These are phyloP conservation scores for Suhomyces faveliae DNA, from an alignment of 805 yeast species.

Conservation along the genomic window DNA sequence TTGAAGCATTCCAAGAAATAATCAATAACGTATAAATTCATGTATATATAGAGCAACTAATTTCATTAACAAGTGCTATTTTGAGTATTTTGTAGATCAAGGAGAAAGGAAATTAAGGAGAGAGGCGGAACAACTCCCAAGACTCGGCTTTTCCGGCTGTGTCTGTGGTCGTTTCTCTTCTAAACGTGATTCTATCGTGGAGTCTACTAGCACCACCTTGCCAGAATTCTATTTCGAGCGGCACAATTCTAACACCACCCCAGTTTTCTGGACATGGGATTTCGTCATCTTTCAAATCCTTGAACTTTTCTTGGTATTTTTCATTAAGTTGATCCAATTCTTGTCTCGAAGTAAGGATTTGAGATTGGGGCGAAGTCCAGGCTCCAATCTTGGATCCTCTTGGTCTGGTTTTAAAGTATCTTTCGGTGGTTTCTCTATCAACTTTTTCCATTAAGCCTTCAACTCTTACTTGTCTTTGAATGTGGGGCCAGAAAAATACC, in stretches of 20 bases:
- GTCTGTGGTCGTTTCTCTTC: conserved; percentile 47
- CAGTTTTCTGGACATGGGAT: conserved; percentile 91
- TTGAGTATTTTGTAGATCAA: conserved; percentile 15
- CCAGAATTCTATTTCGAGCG: conserved; percentile 94
- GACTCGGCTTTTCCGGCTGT: conserved; percentile 33
- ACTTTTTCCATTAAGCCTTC: conserved; percentile 83
- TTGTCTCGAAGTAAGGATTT: conserved; percentile 53
- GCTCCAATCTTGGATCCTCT: conserved; percentile 94
- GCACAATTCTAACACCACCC: conserved; percentile 92
- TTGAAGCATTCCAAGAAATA: conserved; percentile 17
- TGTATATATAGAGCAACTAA: conserved; percentile 7
- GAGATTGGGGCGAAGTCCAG: conserved; percentile 91
- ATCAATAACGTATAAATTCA: conserved; percentile 1
- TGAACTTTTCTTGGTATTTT: conserved; percentile 54
- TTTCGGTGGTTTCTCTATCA: conserved; percentile 65
- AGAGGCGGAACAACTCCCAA: conserved; percentile 69
- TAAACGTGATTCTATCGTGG: conserved; percentile 82
- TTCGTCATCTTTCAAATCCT: conserved; percentile 52
- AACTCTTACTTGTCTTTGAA: conserved; percentile 90
- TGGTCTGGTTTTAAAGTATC: conserved; percentile 85
- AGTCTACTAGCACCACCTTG: conserved; percentile 89
- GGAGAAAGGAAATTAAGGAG: conserved; percentile 77
- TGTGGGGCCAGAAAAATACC: conserved; percentile 87
- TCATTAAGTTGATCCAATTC: conserved; percentile 57
- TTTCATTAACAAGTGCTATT: background rate